A percentile compares a stretch with the other conserved stretches of the same genome.
Evolutionary conservation across 768 basidiomycete species (phyloP).

Genomic region (Hygrophoropsis aurantiaca): DNA sequence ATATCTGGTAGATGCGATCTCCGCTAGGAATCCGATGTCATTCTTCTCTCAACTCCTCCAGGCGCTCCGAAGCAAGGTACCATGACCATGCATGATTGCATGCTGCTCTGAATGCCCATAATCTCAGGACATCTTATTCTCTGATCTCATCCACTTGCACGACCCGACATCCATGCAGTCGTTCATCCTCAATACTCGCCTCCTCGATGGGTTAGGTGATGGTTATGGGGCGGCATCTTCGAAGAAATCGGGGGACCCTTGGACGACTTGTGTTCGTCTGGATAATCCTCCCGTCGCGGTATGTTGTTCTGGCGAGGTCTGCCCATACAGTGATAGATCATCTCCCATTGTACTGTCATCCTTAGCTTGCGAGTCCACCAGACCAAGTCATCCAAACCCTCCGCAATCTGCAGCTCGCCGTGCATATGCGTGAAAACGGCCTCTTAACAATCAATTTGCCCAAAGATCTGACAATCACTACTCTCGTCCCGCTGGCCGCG

Average conservation of each 20-base stretch:
- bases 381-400: conserved; percentile 13
- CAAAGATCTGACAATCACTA: conserved; percentile 19
- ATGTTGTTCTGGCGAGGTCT: conserved; percentile 1
- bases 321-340: background rate
- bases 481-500: conserved; percentile 53
- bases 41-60: conserved; percentile 37
- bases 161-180: conserved; percentile 50
- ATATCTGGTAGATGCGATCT: conserved; percentile 52
- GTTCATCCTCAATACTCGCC: conserved; percentile 49
- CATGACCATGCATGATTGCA: conserved; percentile 24
- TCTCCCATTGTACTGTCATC: conserved; percentile 1
- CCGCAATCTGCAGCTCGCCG: conserved; percentile 1
- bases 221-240: too few species aligned
- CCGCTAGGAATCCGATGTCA: conserved; percentile 29
- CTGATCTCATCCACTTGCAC: conserved; percentile 42
- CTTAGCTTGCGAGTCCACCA: conserved; percentile 13
- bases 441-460: conserved; percentile 29
- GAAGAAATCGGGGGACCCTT: conserved; percentile 8
- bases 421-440: conserved; percentile 8
- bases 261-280: conserved; percentile 19
- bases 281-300: conserved; percentile 18
- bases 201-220: conserved; percentile 11
- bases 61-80: conserved; percentile 37
- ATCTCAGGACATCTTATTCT: conserved; percentile 35
- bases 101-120: too few species aligned